Evolutionary conservation across 225 moss, liverwort and hornwort genomes (phyloP), one percentile per base, ranked within the genome.

Genomic region (Polytrichum formosum): DNA sequence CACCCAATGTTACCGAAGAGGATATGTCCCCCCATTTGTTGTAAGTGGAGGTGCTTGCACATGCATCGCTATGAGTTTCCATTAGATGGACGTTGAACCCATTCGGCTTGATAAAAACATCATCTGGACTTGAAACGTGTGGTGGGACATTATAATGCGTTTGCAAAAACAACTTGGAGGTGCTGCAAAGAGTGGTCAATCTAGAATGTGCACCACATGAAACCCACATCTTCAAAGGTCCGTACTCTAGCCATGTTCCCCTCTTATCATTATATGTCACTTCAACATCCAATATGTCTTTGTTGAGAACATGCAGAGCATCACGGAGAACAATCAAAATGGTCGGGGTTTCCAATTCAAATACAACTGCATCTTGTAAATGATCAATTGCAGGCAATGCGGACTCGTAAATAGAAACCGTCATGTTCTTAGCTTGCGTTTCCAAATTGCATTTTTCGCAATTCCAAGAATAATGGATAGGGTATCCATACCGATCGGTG

Each of bases 321-420:
- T 81, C 76, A 70, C 80, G 80, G 56, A 76, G 70, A 20, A 59
- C 18, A 8, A 18, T 3, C 28, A 31, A 23, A 55, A n/a, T 69
- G 63, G 59, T 29, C 10, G 69, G 35, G 68, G 61, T 6, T 33
- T 70, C 73, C 35, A 76, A 72, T 66, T 81, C 80, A 22, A 70
- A 73, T 55, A 76, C 76, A 35, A 76, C 72, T 46, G 66, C 80
- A 2, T 81, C 16, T 26, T 81, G 69, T 31, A 76, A 73, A 73
- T 81, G 55, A 10, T 1, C 0, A 5, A 0, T 0, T 20, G 54
- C 10, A 4, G 80, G 80, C 61, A 81, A 62, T 4, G 69, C 66
- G 66, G 59, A 73, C 73, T 81, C 80, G 20, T 65, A 6, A 28
- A 76, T 28, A 0, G 0, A 5, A 30, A 81, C 80, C 0, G 13